Evolutionary conservation across 2,329 filamentous ascomycete genomes (phyloP).

Genomic region (Pseudogymnoascus sp.): DNA sequence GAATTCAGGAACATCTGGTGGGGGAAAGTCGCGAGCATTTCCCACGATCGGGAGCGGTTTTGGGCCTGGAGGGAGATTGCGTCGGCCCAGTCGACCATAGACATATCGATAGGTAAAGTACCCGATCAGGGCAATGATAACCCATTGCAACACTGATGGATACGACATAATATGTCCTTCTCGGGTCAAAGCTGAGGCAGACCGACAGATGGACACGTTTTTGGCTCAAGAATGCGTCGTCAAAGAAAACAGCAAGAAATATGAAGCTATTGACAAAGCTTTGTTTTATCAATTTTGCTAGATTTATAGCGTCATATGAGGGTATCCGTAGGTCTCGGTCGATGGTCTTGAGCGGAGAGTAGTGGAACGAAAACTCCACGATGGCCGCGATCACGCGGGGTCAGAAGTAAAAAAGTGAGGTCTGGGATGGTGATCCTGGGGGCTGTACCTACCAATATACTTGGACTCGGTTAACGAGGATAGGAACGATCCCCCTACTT

Average conservation of each 20-base stretch:
- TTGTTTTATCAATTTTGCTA: not conserved
- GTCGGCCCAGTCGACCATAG: not conserved
- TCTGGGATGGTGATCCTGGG: not conserved
- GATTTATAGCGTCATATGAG: not conserved
- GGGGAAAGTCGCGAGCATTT: conserved; percentile 41
- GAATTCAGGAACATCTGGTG: conserved; percentile 30
- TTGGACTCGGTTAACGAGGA: not conserved
- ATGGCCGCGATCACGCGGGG: not conserved
- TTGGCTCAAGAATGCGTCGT: not conserved
- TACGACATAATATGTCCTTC: not conserved
- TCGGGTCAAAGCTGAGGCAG: not conserved
- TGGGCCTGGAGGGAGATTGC: conserved; percentile 40
- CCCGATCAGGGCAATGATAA: not conserved
- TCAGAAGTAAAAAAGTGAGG: not conserved
- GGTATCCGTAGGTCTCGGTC: not conserved
- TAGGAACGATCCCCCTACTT: not conserved
- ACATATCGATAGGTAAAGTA: not conserved
- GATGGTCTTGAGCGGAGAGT: not conserved
- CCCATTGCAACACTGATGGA: not conserved
- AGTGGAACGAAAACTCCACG: not conserved
- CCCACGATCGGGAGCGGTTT: conserved; percentile 40
- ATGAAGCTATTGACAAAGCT: not conserved
- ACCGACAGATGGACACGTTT: not conserved
- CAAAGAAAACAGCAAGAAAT: not conserved
- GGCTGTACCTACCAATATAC: not conserved